Evolutionary conservation across 2,329 filamentous ascomycete genomes (phyloP), one percentile per base, ranked within the genome.

Genomic region (Lanzia echinophila): DNA sequence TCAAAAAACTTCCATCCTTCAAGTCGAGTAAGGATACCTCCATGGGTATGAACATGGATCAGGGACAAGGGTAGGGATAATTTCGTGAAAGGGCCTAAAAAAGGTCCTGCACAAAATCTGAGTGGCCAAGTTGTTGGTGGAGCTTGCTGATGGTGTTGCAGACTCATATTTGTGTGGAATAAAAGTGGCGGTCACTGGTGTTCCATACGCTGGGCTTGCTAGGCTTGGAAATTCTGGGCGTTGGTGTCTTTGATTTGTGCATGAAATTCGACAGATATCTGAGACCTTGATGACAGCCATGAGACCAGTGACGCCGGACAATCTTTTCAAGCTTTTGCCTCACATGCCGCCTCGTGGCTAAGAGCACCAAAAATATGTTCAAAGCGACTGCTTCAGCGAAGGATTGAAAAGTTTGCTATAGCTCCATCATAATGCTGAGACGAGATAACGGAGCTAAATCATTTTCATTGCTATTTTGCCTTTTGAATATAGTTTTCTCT

Each of bases 241-340:
- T 20, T 19, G 38, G 17, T n/a, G n/a, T n/a, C 17, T 41, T 41
- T 11, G n/a, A 36, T 6, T 24, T 15, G 12, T 24, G 41, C 41
- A 44, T 44, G 41, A 44, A 43, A 28, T 41, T 41, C 38, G 38
- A 41, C 17, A 20, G 17, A 41, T n/a, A 44, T 44, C 41, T 44
- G 41, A 44, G 41, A 44, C 41, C 41, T 24, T 20, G 24, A 28
- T 44, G 41, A 22, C 41, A 44, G 15, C 22, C 39, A 28, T 44
- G 41, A 41, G 38, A 44, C 41, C 41, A 44, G 41, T 44, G 13
- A 44, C 41, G 41, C 41, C 41, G 41, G 41, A n/a, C 24, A 44
- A 22, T 44, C 41, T 41, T 41, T 44, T 31, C 10, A 28, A 28
- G 15, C 13, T 24, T 44, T 44, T 44, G 19, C 39, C 39, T 42